Base-by-base conservation (phyloP, 352 stramenopile genomes). In the Phytopythium oedochilum region DNA sequence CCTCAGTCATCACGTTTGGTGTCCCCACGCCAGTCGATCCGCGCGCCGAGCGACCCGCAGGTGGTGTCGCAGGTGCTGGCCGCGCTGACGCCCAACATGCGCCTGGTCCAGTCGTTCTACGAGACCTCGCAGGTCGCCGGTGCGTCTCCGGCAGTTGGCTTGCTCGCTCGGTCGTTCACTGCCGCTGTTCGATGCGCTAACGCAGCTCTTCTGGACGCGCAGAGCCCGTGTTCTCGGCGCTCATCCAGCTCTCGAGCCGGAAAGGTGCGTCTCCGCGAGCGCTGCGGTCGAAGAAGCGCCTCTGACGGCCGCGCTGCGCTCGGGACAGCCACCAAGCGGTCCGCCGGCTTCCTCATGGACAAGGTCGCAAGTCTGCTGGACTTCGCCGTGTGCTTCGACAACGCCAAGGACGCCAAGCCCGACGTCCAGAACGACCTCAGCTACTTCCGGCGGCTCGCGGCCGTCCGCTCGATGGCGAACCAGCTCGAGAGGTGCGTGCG, bases 361-460 rank as follows among this genome's bases (percentile, higher is more conserved):
- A 85, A 78, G 52, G 68, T 85, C 28, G 71, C 73, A 5, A 75
- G 75, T 52, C 34, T 87, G 9, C 58, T 85, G 20, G 74, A 82
- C 45, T 85, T 80, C 40, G 70, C 67, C 14, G 63, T 87, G 17
- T 64, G 53, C 47, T 87, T 87, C 38, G 76, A 87, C 55, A 71
- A 60, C 43, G 55, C 78, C 34, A 87, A 87, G 59, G 54, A 70
- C 20, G 70, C 66, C 31, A 83, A 68, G 23, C 71, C 76, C 22
- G 64, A 76, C 20, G 64, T 87, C 35, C 76, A 87, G 60, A 87
- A 87, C 55, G 76, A 87, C 50, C 57, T 87, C 42, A 87, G 76
- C 57, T 71, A 77, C 49, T 85, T 85, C 38, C 67, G 76, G 26
- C 63, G 73, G 12, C 70, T 83, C 18, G 61, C 77, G 22, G 69